These are phyloP conservation scores for Thielaviopsis euricoi DNA, from an alignment of 2,329 filamentous ascomycete genomes.

Conservation along the genomic window DNA sequence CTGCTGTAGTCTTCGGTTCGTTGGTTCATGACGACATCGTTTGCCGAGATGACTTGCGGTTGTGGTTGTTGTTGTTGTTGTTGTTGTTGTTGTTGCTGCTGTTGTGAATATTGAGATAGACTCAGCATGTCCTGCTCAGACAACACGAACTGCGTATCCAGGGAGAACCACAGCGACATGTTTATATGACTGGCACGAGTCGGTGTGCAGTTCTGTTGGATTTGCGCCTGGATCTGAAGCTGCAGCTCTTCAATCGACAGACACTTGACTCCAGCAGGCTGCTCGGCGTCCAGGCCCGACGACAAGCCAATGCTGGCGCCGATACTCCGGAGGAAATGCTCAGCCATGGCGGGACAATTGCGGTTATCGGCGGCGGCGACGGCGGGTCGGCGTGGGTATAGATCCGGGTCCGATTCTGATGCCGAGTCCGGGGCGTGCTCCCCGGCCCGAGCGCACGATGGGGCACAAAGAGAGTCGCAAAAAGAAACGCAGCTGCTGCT, in stretches of 20 bases:
- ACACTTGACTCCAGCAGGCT: constrained; percentile 13
- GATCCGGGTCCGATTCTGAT: no score
- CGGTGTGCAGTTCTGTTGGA: constrained; percentile 27
- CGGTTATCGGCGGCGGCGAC: background rate
- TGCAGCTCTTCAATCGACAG: constrained; percentile 29
- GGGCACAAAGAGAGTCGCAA: background rate
- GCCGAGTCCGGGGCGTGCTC: background rate
- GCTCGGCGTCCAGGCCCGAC: background rate
- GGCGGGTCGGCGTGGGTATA: background rate
- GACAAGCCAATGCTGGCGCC: background rate
- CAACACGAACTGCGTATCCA: constrained; percentile 17
- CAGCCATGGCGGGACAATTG: background rate
- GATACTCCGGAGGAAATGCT: background rate
- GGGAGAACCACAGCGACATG: constrained; percentile 29
- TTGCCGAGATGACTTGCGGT: constrained; percentile 21
- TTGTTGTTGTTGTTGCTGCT: constrained; percentile 19
- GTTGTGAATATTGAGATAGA: constrained; percentile 22
- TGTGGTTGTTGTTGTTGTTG: constrained; percentile 21
- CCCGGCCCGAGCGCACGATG: background rate
- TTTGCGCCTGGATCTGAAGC: constrained; percentile 23
- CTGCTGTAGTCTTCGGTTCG: constrained; percentile 29
- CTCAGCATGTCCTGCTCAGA: constrained; percentile 20
- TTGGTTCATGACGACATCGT: constrained; percentile 32
- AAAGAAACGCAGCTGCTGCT: no score
- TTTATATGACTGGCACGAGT: constrained; percentile 34